These are phyloP conservation scores for Apiotrichum mycotoxinovorans DNA, from an alignment of 1,284 basidiomycete genomes.

Conservation along the genomic window DNA sequence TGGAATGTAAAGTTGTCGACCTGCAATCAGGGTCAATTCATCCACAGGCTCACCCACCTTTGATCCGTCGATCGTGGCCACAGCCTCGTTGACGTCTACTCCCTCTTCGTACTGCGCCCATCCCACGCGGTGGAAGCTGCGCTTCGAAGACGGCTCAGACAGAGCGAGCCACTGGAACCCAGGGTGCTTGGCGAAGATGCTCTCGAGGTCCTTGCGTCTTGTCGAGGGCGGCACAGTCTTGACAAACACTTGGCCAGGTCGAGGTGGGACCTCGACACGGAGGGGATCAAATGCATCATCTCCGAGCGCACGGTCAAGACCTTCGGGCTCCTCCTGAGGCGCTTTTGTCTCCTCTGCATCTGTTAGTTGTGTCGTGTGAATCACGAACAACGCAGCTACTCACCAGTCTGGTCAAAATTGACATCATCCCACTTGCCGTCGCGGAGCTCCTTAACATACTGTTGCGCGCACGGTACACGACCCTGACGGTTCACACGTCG, in stretches of 20 bases:
- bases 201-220: slow-evolving; percentile 77
- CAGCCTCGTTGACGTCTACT: slow-evolving; percentile 69
- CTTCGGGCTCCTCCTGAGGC: slow-evolving; percentile 34
- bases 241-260: slow-evolving; percentile 87
- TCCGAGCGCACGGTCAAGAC: slow-evolving; percentile 33
- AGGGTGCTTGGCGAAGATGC: slow-evolving; percentile 56
- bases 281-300: slow-evolving; percentile 59
- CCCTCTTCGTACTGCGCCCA: slow-evolving; percentile 83
- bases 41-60: slow-evolving; percentile 61
- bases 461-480: slow-evolving; percentile 66
- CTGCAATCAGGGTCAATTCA: slow-evolving; percentile 52
- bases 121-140: slow-evolving; percentile 84
- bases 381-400: slow-evolving; percentile 5
- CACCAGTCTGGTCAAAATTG: slow-evolving; percentile 39
- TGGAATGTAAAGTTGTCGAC: slow-evolving; percentile 90
- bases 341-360: slow-evolving; percentile 5
- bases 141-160: slow-evolving; percentile 82
- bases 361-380: not conserved
- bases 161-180: slow-evolving; percentile 69
- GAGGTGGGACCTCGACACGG: slow-evolving; percentile 63
- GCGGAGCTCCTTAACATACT: slow-evolving; percentile 73
- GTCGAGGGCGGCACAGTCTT: slow-evolving; percentile 89
- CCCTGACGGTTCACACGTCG: slow-evolving; percentile 73
- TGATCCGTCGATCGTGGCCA: slow-evolving; percentile 70
- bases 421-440: slow-evolving; percentile 75